A percentile compares a stretch with the other conserved stretches of the same genome.
These are phyloP conservation scores for Acacia confusa DNA, from an alignment of 306 rosid species.

Conservation along the genomic window DNA sequence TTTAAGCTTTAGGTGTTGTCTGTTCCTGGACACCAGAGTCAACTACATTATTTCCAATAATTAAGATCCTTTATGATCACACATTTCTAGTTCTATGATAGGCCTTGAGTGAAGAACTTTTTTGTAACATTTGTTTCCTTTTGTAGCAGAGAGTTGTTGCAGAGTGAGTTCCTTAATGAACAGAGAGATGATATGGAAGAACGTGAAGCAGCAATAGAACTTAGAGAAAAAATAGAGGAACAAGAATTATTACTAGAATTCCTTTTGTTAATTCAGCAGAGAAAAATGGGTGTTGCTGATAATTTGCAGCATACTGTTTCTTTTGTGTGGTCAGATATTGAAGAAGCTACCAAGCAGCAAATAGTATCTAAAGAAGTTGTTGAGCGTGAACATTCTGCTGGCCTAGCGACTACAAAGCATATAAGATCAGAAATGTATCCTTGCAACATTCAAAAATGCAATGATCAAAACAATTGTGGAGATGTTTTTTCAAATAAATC, in stretches of 20 bases:
- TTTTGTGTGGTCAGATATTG: slow-evolving; percentile 73
- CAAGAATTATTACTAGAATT: slow-evolving; percentile 83
- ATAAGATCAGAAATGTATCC: slow-evolving; percentile 50
- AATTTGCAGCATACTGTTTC: slow-evolving; percentile 76
- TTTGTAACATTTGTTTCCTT: slow-evolving; percentile 38
- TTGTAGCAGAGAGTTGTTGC: slow-evolving; percentile 75
- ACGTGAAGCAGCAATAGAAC: slow-evolving; percentile 83
- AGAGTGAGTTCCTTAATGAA: slow-evolving; percentile 76
- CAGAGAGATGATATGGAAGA: slow-evolving; percentile 76
- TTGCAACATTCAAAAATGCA: slow-evolving; percentile 49
- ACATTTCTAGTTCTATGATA: background rate
- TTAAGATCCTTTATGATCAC: background rate
- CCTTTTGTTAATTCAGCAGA: slow-evolving; percentile 70
- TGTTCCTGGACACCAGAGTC: slow-evolving; percentile 5
- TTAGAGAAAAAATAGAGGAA: slow-evolving; percentile 73
- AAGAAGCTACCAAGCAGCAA: slow-evolving; percentile 76
- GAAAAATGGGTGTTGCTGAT: slow-evolving; percentile 73
- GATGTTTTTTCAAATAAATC: slow-evolving; percentile 56
- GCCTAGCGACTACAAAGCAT: slow-evolving; percentile 67
- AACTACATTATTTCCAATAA: slow-evolving; percentile 21
- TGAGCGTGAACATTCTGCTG: slow-evolving; percentile 54
- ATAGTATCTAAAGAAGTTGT: slow-evolving; percentile 42
- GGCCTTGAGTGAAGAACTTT: slow-evolving; percentile 12
- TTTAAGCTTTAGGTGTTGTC: background rate
- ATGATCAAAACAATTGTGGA: slow-evolving; percentile 45